Evolutionary conservation across 2,329 filamentous ascomycete genomes (phyloP).

Genomic region (Cordyceps pruinosa): DNA sequence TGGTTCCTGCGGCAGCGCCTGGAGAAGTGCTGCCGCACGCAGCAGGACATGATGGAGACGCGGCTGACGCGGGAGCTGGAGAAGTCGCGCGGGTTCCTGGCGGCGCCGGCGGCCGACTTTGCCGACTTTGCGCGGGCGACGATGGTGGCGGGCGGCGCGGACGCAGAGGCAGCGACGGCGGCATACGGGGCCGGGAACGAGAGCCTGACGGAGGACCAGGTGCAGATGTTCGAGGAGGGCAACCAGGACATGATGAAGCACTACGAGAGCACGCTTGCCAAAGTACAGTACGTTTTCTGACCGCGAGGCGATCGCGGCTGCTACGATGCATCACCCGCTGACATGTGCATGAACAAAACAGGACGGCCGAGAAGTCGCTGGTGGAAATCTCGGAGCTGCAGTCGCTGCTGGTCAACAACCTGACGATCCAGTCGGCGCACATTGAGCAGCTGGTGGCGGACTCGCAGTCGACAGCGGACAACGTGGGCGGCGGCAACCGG

Average conservation of each 20-base stretch:
- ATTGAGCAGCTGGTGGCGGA: slow-evolving; percentile 86
- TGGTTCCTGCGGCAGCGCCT: slow-evolving; percentile 73
- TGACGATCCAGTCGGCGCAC: slow-evolving; percentile 77
- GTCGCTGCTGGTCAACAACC: slow-evolving; percentile 77
- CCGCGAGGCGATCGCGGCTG: too few species aligned
- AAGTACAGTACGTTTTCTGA: slow-evolving; percentile 69
- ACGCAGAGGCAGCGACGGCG: neutral
- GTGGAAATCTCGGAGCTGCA: slow-evolving; percentile 91
- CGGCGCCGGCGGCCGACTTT: slow-evolving; percentile 27
- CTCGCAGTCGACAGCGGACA: slow-evolving; percentile 73
- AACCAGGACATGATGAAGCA: slow-evolving; percentile 90
- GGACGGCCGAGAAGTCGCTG: slow-evolving; percentile 81
- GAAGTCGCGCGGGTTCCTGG: slow-evolving; percentile 75
- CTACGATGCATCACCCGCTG: too few species aligned
- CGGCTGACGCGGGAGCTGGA: slow-evolving; percentile 78
- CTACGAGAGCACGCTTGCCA: slow-evolving; percentile 88
- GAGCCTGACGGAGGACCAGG: slow-evolving; percentile 71
- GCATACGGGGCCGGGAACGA: slow-evolving; percentile 25
- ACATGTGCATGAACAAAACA: slow-evolving; percentile 29
- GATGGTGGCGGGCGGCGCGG: slow-evolving; percentile 12
- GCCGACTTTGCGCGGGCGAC: slow-evolving; percentile 23
- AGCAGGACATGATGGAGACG: slow-evolving; percentile 90
- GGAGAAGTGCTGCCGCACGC: slow-evolving; percentile 68
- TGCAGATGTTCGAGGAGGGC: slow-evolving; percentile 88
- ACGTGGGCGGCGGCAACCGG: slow-evolving; percentile 83